A percentile compares a stretch with the other conserved stretches of the same genome.
These are phyloP conservation scores for Blastocystis sp. DNA, from an alignment of 352 stramenopile species.

Conservation along the genomic window DNA sequence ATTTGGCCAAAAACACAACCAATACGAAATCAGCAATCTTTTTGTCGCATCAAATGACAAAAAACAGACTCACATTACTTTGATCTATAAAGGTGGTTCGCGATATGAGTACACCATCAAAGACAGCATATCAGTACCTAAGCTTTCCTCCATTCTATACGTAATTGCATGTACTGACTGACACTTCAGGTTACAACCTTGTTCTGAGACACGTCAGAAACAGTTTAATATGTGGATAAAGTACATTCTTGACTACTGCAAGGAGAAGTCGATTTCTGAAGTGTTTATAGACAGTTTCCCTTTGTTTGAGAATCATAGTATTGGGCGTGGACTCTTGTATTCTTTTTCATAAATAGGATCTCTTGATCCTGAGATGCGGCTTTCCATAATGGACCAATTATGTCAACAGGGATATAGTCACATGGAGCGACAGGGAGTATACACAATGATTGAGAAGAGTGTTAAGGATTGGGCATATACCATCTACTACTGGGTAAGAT, in stretches of 20 bases:
- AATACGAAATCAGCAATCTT: not conserved
- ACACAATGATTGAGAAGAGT: conserved; percentile 50
- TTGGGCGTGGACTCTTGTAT: not conserved
- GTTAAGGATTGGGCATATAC: conserved; percentile 59
- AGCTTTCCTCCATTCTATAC: conserved; percentile 53
- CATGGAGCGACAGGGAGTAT: not conserved
- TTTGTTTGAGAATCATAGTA: conserved; percentile 33
- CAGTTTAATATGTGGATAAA: conserved; percentile 41
- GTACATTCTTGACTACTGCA: conserved; percentile 54
- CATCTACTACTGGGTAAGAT: conserved; percentile 39
- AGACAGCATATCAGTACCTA: not conserved
- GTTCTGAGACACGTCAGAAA: conserved; percentile 8
- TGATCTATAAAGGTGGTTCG: too few species aligned
- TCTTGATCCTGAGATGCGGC: not conserved
- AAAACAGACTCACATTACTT: too few species aligned
- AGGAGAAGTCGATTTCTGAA: not conserved
- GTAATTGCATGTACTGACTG: not conserved
- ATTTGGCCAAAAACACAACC: not conserved
- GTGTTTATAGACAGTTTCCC: conserved; percentile 9
- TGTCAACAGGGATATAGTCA: conserved; percentile 38
- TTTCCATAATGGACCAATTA: conserved; percentile 12
- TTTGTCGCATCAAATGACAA: too few species aligned
- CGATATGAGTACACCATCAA: not conserved
- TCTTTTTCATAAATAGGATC: not conserved
- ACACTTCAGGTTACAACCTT: conserved; percentile 5